These are phyloP conservation scores for Wickerhamomyces tratensis DNA, from an alignment of 805 yeast genomes.

Conservation along the genomic window DNA sequence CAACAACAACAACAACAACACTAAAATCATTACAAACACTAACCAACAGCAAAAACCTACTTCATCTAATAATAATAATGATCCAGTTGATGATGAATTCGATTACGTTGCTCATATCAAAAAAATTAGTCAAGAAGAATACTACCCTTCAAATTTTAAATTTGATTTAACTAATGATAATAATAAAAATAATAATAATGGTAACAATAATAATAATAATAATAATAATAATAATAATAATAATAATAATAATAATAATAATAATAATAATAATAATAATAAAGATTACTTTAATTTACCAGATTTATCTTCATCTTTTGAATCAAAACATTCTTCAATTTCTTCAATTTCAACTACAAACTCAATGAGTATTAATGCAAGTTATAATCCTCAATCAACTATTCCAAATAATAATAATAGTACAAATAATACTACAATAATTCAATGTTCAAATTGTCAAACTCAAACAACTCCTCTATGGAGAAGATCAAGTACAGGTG, in stretches of 20 bases:
- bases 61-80: constrained; percentile 13
- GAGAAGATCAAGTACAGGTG: constrained; percentile 86
- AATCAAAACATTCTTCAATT: neutral
- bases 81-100: constrained; percentile 39
- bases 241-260: neutral
- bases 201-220: neutral
- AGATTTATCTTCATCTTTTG: neutral
- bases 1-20: neutral
- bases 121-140: constrained; percentile 35
- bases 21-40: neutral
- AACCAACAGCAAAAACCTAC: too few species aligned
- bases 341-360: neutral
- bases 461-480: constrained; percentile 91
- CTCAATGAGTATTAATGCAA: neutral
- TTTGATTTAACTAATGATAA: neutral
- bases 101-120: constrained; percentile 56
- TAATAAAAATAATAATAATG: neutral
- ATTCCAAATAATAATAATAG: too few species aligned
- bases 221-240: too few species aligned
- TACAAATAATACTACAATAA: neutral
- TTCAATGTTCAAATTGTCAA: constrained; percentile 71
- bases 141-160: constrained; percentile 1
- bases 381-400: neutral
- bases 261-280: too few species aligned
- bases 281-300: neutral